A percentile compares a stretch with the other conserved stretches of the same genome.
Evolutionary conservation across 805 yeast species (phyloP).

Genomic region (Priceomyces castillae): DNA sequence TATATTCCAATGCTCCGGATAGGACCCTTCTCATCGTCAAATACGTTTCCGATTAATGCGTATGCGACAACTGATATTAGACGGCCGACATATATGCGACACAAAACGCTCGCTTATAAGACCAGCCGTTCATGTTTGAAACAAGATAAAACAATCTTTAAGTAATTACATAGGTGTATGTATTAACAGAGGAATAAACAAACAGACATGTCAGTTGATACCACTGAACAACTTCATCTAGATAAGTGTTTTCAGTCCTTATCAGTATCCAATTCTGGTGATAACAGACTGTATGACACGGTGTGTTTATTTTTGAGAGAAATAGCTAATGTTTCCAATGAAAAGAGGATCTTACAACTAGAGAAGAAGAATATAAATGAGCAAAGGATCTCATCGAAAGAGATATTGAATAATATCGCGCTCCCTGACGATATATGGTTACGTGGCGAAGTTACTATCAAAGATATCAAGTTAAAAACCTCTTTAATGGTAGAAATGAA

Average conservation of each 20-base stretch:
- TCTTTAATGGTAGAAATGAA: conserved; percentile 32
- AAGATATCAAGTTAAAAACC: conserved; percentile 31
- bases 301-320: conserved; percentile 25
- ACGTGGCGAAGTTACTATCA: conserved; percentile 26
- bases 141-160: too few species aligned
- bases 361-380: conserved; percentile 1
- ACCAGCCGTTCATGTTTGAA: not conserved
- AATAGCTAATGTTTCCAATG: conserved; percentile 21
- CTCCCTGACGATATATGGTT: conserved; percentile 41
- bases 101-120: not conserved
- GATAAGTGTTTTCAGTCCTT: not conserved
- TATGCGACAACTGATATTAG: not conserved
- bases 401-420: conserved; percentile 30
- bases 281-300: conserved; percentile 25
- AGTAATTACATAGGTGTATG: not conserved
- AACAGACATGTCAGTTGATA: not conserved
- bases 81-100: not conserved
- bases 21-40: not conserved
- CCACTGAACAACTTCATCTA: not conserved
- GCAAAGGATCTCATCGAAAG: conserved; percentile 10
- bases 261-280: conserved; percentile 10
- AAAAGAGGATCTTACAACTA: conserved; percentile 1
- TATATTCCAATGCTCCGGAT: not conserved
- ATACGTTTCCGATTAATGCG: too few species aligned
- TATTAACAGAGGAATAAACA: not conserved